Evolutionary conservation across 768 basidiomycete species (phyloP), one percentile per base, ranked within the genome.

Genomic region (Daedaleopsis nitida): DNA sequence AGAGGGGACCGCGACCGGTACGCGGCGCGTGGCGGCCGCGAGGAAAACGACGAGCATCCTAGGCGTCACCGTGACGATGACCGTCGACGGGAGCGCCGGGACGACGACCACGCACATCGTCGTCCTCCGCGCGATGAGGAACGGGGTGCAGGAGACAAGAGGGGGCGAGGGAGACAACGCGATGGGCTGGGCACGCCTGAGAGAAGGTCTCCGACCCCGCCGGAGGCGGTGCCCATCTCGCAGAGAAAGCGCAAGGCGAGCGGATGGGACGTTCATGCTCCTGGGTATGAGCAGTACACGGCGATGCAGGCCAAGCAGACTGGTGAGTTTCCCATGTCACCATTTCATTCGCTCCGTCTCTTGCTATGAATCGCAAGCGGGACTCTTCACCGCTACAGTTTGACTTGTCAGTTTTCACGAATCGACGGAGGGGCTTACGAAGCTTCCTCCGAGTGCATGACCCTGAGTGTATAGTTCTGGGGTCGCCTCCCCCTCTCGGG

Each of bases 281-380:
- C 92, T 3, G 95, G 95, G 5, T 98, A 97, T 65, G 96, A 98
- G 70, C 91, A 92, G 67, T 93, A 97, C 68, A 89, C 89, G 5
- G 94, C 96, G 16, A 83, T 94, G 81, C 95, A 98, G 73, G 97
- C 97, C n/a, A 99, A 99, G 75, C 91, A 94, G 77, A 98, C 96
- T 45, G 97, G 96, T 94, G 66, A 58, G 74, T 66, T 32, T 37
- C 21, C 21, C 47, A 49, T 49, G 47, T 24, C 47, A 24, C 23
- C 6, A 23, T 49, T 34, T 52, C 23, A 52, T 35, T n/a, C 14
- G 16, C 16, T 52, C 34, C 50, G 50, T 13, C 17, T 19, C 50
- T 35, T 37, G 35, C 50, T 14, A 34, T 19, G 47, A 49, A 21
- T 13, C 23, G 47, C 47, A 24, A 49, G 19, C 47, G 23, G 21